Base-by-base conservation (phyloP, 257 asterid genomes). In the Lycium ferocissimum region DNA sequence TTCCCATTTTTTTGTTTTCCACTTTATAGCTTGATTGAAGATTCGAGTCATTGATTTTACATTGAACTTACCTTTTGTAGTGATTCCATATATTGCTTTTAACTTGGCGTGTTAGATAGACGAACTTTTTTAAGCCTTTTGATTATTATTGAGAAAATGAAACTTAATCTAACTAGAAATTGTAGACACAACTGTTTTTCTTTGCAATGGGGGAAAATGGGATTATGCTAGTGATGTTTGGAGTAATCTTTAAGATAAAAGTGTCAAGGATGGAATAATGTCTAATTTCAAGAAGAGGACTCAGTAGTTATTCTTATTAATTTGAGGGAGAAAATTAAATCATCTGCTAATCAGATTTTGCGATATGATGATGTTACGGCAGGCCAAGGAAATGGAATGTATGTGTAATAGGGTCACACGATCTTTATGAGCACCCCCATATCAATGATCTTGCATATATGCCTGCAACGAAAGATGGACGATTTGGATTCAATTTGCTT, bases 311-410 rank as follows among this genome's bases (percentile, higher is more conserved):
- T 54, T 54, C 59, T 13, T 54, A 54, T 54, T 54, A 54, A 54
- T 12, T 54, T 53, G 57, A 54, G 59, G 38, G 9, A 65, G 9
- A 65, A 33, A 67, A 37, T 2, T 75, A 13, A 75, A 49, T 43
- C 20, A 47, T 49, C 20, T 75, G 43, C 35, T 75, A 22, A 75
- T 49, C 5, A 49, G 56, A 81, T 59, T 61, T 58, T 40, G 22
- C 14, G 43, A 9, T 22, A 2, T 78, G 1, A 22, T 85, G 86
- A 67, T 79, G 7, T 56, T 10, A 59, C 20, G 88, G 91, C 89
- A 96, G 99, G 95, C 99, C 98, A 12, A 93, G 99, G 93, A 96
- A 96, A 87, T 96, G 99, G 99, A 96, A 96, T 76, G 98, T 90
- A 85, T 96, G 99, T 79, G 98, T 96, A 56, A 90, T 96, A 26